A percentile compares a stretch with the other conserved stretches of the same genome.
phyloP scores from a whole-genome alignment of 345 rosid species.

The Citrus inodora region DNA sequence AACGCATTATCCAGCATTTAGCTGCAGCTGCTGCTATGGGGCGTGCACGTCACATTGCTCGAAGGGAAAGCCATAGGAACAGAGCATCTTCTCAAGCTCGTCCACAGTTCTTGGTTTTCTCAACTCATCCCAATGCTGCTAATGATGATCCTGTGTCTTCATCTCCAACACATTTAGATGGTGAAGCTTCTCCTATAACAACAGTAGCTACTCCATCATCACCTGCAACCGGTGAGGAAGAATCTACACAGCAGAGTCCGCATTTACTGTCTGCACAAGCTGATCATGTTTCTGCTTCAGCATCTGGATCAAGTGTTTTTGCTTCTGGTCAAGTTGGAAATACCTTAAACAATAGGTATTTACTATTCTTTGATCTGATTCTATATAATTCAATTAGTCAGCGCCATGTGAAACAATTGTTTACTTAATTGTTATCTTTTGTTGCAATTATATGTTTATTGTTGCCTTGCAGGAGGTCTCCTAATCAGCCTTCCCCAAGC shows the following conservation, averaged over 20 bases:
- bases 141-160: slow-evolving; percentile 46
- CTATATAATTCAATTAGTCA: neutral
- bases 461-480: slow-evolving; percentile 36
- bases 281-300: slow-evolving; percentile 41
- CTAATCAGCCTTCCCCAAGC: slow-evolving; percentile 50
- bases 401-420: neutral
- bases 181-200: slow-evolving; percentile 39
- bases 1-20: slow-evolving; percentile 90
- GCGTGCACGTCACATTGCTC: slow-evolving; percentile 65
- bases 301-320: slow-evolving; percentile 44
- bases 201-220: slow-evolving; percentile 43
- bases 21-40: slow-evolving; percentile 99
- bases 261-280: slow-evolving; percentile 32
- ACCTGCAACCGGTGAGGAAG: slow-evolving; percentile 38
- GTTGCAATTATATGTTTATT: slow-evolving; percentile 3
- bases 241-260: slow-evolving; percentile 32
- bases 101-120: slow-evolving; percentile 73
- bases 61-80: slow-evolving; percentile 84
- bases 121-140: slow-evolving; percentile 55
- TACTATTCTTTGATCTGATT: neutral
- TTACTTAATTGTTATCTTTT: slow-evolving; percentile 5
- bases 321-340: slow-evolving; percentile 29
- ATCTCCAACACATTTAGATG: slow-evolving; percentile 54
- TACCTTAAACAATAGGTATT: slow-evolving; percentile 47
- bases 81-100: slow-evolving; percentile 71